phyloP scores from a whole-genome alignment of 208 protist genomes.

The Acanthamoeba pearcei region DNA sequence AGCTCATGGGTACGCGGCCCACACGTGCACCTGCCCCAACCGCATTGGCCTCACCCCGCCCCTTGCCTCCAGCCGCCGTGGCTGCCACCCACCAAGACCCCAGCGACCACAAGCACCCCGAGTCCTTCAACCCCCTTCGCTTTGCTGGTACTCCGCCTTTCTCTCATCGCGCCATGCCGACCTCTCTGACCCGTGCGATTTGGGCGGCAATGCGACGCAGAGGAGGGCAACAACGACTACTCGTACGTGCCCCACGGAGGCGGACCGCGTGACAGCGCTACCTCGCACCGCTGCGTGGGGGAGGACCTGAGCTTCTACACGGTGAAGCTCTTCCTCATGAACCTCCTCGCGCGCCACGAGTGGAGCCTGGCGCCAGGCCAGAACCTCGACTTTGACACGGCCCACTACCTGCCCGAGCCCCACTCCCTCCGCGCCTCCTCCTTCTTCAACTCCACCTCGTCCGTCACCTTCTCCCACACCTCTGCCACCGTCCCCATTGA shows the following conservation, averaged over 20 bases:
- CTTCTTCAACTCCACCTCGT: conserved; percentile 9
- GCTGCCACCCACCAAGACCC: background rate
- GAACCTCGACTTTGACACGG: conserved; percentile 31
- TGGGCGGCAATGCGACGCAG: background rate
- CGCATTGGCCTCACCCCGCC: background rate
- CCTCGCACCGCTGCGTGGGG: conserved; percentile 16
- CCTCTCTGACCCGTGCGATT: too few species aligned
- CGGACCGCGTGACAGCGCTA: background rate
- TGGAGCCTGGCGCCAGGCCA: background rate
- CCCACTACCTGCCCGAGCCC: conserved; percentile 39
- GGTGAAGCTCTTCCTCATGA: conserved; percentile 34
- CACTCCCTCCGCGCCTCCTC: conserved; percentile 9
- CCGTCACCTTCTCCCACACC: background rate
- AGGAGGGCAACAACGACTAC: background rate
- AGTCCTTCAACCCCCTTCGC: background rate
- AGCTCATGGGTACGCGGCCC: background rate
- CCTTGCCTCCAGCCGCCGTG: background rate
- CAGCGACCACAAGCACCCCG: background rate
- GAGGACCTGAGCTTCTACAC: conserved; percentile 45
- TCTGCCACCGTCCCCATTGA: background rate
- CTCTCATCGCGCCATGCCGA: background rate
- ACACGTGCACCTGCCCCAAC: background rate
- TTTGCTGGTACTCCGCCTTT: background rate
- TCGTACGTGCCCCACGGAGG: background rate
- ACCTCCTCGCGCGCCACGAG: background rate